Conservation (phyloP, 2,329 filamentous ascomycete genomes). For the Thielaviopsis populi region DNA sequence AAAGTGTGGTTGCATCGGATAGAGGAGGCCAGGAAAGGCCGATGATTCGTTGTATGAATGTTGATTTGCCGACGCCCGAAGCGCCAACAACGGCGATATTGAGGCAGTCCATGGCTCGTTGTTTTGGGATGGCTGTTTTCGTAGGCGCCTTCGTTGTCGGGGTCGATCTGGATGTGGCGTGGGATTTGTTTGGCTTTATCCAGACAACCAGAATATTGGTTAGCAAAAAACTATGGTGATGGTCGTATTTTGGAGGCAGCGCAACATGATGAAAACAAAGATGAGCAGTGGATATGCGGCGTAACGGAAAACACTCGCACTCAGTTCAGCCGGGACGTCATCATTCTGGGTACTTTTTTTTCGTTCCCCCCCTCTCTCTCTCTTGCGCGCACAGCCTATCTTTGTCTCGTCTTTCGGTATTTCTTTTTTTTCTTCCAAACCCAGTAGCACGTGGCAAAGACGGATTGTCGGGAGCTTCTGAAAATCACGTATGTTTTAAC, state of each 20-base stretch:
- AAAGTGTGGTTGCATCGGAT: constrained; percentile 39
- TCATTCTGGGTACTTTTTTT: background rate
- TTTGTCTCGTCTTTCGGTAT: background rate
- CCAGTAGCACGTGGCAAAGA: constrained; percentile 2
- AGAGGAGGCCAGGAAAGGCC: constrained; percentile 39
- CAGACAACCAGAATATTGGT: background rate
- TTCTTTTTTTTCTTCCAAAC: constrained; percentile 3
- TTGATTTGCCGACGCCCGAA: constrained; percentile 51
- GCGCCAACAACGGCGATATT: constrained; percentile 54
- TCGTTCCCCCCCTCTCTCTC: background rate
- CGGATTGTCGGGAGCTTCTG: background rate
- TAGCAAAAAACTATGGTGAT: background rate
- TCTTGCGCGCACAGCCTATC: background rate
- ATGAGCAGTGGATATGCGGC: background rate
- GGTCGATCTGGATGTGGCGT: background rate
- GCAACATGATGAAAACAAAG: background rate
- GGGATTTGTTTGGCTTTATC: background rate
- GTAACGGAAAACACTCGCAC: background rate
- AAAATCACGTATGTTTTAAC: constrained; percentile 3
- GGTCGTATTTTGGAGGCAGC: background rate
- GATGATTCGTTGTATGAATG: constrained; percentile 49
- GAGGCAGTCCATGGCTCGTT: constrained; percentile 37
- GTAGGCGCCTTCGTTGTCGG: background rate
- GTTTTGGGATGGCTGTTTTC: background rate
- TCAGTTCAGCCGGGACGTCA: background rate